phyloP scores from a whole-genome alignment of 2,329 filamentous ascomycete genomes.

The Microsporum ferrugineum region DNA sequence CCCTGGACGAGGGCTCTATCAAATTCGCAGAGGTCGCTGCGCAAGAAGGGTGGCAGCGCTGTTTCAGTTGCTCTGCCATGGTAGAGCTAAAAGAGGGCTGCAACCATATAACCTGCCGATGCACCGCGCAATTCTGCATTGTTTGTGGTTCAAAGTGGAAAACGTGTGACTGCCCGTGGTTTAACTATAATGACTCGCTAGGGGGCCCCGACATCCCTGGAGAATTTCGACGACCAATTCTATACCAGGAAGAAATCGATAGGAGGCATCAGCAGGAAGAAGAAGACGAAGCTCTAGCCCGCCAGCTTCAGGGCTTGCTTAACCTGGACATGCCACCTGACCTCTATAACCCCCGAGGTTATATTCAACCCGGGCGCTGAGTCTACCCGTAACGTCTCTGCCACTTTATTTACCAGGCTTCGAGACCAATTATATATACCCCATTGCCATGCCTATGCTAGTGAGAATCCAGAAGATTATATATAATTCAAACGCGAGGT shows the following conservation, averaged over 20 bases:
- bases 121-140: conserved; percentile 78
- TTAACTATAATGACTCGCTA: conserved; percentile 51
- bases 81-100: conserved; percentile 73
- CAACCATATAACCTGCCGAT: conserved; percentile 81
- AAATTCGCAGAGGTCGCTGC: conserved; percentile 51
- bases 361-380: no score
- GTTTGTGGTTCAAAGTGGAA: conserved; percentile 74
- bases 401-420: no score
- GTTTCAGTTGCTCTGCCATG: conserved; percentile 63
- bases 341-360: background rate
- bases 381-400: no score
- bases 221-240: conserved; percentile 34
- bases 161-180: conserved; percentile 70
- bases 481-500: no score
- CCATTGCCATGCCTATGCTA: no score
- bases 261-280: conserved; percentile 39
- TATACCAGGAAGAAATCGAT: conserved; percentile 40
- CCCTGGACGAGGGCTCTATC: conserved; percentile 37
- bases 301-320: conserved; percentile 34
- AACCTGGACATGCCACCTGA: background rate
- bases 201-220: conserved; percentile 68
- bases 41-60: conserved; percentile 64
- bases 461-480: no score
- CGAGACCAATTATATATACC: no score
- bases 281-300: conserved; percentile 41